Base-by-base conservation (phyloP, 345 rosid species). In the Arabidopsis arenosa region DNA sequence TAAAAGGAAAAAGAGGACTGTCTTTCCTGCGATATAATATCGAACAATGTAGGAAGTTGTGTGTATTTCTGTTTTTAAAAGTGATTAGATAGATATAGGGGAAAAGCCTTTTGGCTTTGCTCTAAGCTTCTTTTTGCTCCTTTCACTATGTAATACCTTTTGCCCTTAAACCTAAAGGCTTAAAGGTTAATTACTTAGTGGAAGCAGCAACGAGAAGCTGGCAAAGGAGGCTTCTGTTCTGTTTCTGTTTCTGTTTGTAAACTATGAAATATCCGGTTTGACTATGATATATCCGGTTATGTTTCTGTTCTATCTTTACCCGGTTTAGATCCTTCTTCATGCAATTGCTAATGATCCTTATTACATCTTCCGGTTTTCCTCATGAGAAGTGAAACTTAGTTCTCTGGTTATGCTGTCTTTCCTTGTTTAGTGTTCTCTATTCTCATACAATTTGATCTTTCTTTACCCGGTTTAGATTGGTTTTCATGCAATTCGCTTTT, bases 201-300 rank as follows among this genome's bases (percentile, higher is more conserved):
- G 91, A 94, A 91, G 96, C 90, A 91, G 96, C 98, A 91, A 91
- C 84, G 98, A 88, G 80, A 93, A 85, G 98, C 96, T 91, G 78
- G 91, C 70, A 82, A 78, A 87, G 86, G 7, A 45, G 71, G 72
- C 63, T 65, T 77, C 62, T 77, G 66, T 77, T 77, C 75, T 70
- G 71, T 71, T 76, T 61, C 57, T 61, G 39, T 66, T 64, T 36
- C 55, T 66, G 75, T 63, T 49, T 68, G 62, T 75, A 51, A 32
- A 69, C 61, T 44, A 5, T 28, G n/a, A 2, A 9, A 0, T 57
- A 10, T 49, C 41, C 65, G 74, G 81, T 78, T 78, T 41, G 6
- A 58, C 56, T 49, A 56, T 49, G 11, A 77, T 10, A 18, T 47
- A 1, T 49, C 63, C 63, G 40, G 76, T 65, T 56, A 45, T 70